Base-by-base conservation (phyloP, 345 rosid genomes). In the Eucalyptus curtisii region DNA sequence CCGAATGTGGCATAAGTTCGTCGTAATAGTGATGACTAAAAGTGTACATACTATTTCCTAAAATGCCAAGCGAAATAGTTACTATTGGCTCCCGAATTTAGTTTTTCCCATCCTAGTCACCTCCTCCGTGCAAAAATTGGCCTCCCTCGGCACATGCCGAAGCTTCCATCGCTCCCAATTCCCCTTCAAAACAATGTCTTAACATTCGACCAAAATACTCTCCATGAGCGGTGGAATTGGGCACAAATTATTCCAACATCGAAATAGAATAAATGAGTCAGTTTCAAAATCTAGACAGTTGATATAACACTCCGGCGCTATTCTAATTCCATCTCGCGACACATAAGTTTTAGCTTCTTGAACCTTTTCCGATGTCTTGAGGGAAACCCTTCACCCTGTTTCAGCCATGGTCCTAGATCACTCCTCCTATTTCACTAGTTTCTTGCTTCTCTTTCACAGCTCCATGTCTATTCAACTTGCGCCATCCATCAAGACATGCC, bases 361-460 rank as follows among this genome's bases (percentile, higher is more conserved):
- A 64, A 64, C 20, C 37, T 64, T n/a, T 64, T 15, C 3, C 6
- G 3, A 64, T 64, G 16, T 14, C 37, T 64, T 19, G 8, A 64
- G 37, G 40, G 20, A n/a, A 64, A 64, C 3, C 5, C 76, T 64
- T 64, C 76, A 13, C 3, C 20, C 6, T 14, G 1, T n/a, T 64
- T n/a, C 10, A 6, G 1, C 20, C 76, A n/a, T 31, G 14, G 8
- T 15, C 0, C 7, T 7, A 3, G 0, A 31, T 31, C 10, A 2
- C 19, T 66, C 20, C 79, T 66, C 20, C 37, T 64, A 64, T 14
- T 64, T 37, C 16, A 64, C n/a, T 31, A n/a, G 10, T 1, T 64
- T n/a, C 15, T 14, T 64, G 37, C 71, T 13, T 2, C 40, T 15
- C 19, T 15, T 31, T 31, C 79, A 66, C 4, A 31, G 40, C 79